phyloP scores from a whole-genome alignment of 257 asterid species.

The Datura wrightii region DNA sequence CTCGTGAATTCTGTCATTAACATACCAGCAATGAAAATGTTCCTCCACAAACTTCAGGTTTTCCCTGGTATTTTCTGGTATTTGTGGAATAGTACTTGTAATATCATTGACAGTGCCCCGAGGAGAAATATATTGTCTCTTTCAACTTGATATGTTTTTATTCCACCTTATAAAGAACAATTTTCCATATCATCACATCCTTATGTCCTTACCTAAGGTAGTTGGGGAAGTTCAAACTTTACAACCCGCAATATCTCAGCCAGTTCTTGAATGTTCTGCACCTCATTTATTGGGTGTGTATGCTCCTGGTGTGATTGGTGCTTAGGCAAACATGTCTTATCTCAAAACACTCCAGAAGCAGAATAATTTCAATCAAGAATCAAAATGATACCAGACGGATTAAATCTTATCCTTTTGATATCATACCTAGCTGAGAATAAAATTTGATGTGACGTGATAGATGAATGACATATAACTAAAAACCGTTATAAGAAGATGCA shows the following conservation, averaged over 20 bases:
- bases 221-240: neutral
- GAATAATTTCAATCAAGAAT: neutral
- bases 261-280: neutral
- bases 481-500: neutral
- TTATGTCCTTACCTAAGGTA: neutral
- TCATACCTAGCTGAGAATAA: neutral
- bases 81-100: too few species aligned
- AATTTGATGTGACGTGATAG: neutral
- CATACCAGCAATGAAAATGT: too few species aligned
- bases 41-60: too few species aligned
- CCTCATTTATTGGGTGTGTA: neutral
- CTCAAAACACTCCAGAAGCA: too few species aligned
- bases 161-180: too few species aligned
- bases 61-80: too few species aligned
- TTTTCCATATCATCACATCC: neutral
- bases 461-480: too few species aligned
- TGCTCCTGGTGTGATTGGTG: neutral
- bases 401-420: neutral
- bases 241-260: neutral
- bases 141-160: too few species aligned
- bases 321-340: neutral
- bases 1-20: too few species aligned
- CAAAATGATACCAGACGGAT: neutral
- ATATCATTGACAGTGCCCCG: too few species aligned
- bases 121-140: too few species aligned